These are phyloP conservation scores for Leccinum uliginosum DNA, from an alignment of 768 basidiomycete species.

Conservation along the genomic window DNA sequence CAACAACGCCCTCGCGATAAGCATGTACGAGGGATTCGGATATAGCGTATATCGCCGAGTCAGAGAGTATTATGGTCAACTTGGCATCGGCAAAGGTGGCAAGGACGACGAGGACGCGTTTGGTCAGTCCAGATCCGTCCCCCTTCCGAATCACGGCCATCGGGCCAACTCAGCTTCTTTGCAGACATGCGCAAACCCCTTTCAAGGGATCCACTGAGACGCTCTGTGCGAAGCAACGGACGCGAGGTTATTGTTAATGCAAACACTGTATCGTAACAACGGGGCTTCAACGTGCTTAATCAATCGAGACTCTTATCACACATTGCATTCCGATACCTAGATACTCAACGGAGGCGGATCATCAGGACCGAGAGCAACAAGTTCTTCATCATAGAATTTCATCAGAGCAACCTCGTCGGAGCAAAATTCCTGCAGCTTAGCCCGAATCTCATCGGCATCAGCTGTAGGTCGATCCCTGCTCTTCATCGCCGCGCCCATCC, in stretches of 20 bases:
- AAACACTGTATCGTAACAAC: constrained; percentile 32
- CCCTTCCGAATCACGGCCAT: background rate
- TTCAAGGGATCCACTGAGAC: constrained; percentile 53
- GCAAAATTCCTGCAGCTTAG: constrained; percentile 62
- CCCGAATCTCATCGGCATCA: constrained; percentile 59
- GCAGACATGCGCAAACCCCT: constrained; percentile 72
- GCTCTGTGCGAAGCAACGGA: constrained; percentile 68
- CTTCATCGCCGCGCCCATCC: constrained; percentile 52
- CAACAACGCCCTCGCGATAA: constrained; percentile 77
- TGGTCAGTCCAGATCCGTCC: constrained; percentile 49
- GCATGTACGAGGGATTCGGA: constrained; percentile 88
- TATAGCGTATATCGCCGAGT: constrained; percentile 93
- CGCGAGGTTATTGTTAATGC: constrained; percentile 63
- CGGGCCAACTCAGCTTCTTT: constrained; percentile 1
- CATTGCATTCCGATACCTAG: constrained; percentile 20
- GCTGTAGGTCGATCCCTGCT: constrained; percentile 54
- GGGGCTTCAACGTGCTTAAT: constrained; percentile 5
- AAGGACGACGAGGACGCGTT: constrained; percentile 88
- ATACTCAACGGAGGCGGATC: constrained; percentile 44
- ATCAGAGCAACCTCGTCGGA: constrained; percentile 48
- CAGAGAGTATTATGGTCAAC: constrained; percentile 79
- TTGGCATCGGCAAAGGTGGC: constrained; percentile 73
- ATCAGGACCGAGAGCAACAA: constrained; percentile 45
- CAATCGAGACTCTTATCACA: constrained; percentile 6
- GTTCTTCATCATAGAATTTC: constrained; percentile 71